A percentile compares a stretch with the other conserved stretches of the same genome.
Conservation (phyloP, 441 rosid species). For the Flueggea neowawraea region DNA sequence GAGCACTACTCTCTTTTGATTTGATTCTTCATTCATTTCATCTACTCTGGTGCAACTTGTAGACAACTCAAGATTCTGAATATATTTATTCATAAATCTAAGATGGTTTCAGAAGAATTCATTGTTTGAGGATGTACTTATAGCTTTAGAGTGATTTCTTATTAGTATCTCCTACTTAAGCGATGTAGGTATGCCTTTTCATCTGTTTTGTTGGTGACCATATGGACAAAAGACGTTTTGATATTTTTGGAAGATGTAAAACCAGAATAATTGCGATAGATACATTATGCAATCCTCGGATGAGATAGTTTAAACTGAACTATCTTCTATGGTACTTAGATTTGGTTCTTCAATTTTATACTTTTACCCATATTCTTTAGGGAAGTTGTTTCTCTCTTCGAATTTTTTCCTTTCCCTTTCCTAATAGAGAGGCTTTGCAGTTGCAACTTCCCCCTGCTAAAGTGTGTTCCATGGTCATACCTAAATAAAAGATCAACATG, state of each 20-base stretch:
- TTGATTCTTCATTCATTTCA: neutral
- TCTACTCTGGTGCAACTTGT: neutral
- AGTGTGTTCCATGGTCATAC: too few relatives aligned
- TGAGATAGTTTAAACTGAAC: constrained; percentile 49
- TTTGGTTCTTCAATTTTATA: neutral
- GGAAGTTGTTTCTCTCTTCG: too few relatives aligned
- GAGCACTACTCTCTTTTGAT: neutral
- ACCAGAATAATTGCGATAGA: constrained; percentile 81
- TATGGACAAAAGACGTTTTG: constrained; percentile 53
- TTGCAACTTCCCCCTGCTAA: too few relatives aligned
- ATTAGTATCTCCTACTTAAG: constrained; percentile 11
- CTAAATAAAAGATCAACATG: too few relatives aligned
- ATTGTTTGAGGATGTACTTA: neutral
- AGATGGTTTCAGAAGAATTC: neutral
- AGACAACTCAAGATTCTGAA: neutral
- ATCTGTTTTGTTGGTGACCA: constrained; percentile 76
- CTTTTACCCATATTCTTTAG: neutral
- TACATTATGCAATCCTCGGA: constrained; percentile 65
- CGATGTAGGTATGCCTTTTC: constrained; percentile 84
- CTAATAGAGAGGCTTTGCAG: too few relatives aligned
- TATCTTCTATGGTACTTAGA: constrained; percentile 63
- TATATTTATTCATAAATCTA: neutral
- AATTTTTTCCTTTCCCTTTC: too few relatives aligned
- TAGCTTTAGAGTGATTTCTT: constrained; percentile 13
- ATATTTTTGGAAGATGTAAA: constrained; percentile 57